These are phyloP conservation scores for Dillenia suffruticosa DNA, from an alignment of 164 flowering plant genomes.

Conservation along the genomic window DNA sequence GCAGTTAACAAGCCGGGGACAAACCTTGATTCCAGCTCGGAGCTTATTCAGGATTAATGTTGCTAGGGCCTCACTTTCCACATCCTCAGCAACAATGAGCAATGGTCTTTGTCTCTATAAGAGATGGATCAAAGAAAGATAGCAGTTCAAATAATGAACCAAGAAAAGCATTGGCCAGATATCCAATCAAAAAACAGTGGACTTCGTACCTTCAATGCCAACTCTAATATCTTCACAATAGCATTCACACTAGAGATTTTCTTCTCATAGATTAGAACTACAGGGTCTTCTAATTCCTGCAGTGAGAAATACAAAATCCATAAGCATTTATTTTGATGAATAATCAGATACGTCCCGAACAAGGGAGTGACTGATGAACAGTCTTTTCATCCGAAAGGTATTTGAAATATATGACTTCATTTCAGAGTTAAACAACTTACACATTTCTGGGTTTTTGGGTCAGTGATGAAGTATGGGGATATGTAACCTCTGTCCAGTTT, in stretches of 20 bases:
- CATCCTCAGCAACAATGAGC: constrained; percentile 87
- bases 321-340: background rate
- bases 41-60: constrained; percentile 86
- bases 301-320: background rate
- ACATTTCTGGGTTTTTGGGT: constrained; percentile 90
- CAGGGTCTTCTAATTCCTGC: constrained; percentile 45
- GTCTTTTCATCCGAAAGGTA: background rate
- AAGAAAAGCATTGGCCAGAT: no score
- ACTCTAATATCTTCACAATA: constrained; percentile 52
- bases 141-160: background rate
- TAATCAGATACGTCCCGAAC: background rate
- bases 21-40: constrained; percentile 95
- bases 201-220: constrained; percentile 59
- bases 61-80: constrained; percentile 94
- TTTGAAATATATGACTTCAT: no score
- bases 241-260: constrained; percentile 10
- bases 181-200: no score
- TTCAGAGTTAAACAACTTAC: constrained; percentile 36
- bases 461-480: constrained; percentile 93
- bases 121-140: no score
- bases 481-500: constrained; percentile 95
- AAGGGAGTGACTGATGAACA: background rate
- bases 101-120: constrained; percentile 79
- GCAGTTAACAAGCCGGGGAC: background rate
- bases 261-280: constrained; percentile 23